Percentiles rank a stretch among this genome's conserved stretches.
phyloP scores from a whole-genome alignment of 345 rosid genomes.

The Eucalyptus sp. region DNA sequence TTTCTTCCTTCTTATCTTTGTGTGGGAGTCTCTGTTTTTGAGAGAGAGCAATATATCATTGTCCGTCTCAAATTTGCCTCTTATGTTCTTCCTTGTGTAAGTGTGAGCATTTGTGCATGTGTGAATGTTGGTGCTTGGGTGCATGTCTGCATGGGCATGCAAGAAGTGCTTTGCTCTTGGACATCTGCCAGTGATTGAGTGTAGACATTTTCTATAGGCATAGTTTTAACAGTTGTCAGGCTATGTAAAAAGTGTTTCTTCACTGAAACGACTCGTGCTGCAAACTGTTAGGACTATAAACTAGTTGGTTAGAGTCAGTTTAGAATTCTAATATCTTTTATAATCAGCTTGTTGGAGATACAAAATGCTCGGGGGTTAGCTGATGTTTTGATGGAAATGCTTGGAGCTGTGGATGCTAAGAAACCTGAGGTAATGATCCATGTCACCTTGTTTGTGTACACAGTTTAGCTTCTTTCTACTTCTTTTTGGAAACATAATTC shows the following conservation, averaged over 20 bases:
- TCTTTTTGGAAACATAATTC: background rate
- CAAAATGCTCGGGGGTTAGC: constrained; percentile 63
- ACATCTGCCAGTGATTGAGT: background rate
- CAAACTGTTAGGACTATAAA: background rate
- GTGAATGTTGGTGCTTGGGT: background rate
- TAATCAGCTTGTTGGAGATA: constrained; percentile 62
- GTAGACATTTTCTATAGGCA: background rate
- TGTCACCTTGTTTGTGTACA: background rate
- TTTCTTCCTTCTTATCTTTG: background rate
- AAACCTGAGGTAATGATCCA: constrained; percentile 48
- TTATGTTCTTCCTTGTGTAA: background rate
- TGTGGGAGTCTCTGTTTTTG: background rate
- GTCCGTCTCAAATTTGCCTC: background rate
- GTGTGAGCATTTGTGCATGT: background rate
- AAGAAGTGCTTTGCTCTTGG: background rate
- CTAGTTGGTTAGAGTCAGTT: background rate
- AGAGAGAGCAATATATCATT: background rate
- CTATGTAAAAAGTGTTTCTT: background rate
- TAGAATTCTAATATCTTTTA: background rate
- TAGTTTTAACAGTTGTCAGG: background rate
- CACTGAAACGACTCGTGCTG: background rate
- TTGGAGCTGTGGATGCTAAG: constrained; percentile 78
- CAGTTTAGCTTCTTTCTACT: background rate
- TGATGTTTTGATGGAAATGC: constrained; percentile 82
- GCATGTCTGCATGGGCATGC: background rate